phyloP scores from a whole-genome alignment of 1,139 yeast species.

The Blastobotrys ciferrii region DNA sequence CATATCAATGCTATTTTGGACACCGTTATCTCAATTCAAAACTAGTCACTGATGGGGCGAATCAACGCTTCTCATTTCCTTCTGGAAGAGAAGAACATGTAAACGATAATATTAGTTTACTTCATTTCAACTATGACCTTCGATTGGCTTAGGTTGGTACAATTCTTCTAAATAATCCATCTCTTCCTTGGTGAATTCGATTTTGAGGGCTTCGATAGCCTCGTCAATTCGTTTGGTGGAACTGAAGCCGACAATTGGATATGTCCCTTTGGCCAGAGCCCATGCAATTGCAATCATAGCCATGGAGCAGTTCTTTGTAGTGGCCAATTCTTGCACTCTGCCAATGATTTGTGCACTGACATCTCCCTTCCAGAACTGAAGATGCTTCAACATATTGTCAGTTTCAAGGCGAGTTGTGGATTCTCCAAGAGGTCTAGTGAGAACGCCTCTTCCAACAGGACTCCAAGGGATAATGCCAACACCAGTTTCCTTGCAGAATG shows the following conservation, averaged over 20 bases:
- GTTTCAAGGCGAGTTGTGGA: neutral
- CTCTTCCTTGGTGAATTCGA: slow-evolving; percentile 49
- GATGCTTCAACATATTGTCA: neutral
- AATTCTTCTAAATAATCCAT: slow-evolving; percentile 49
- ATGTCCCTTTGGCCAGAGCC: slow-evolving; percentile 49
- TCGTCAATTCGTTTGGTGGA: slow-evolving; percentile 53
- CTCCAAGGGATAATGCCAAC: slow-evolving; percentile 55
- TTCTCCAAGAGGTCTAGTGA: slow-evolving; percentile 42
- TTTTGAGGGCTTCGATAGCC: slow-evolving; percentile 45
- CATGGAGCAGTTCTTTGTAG: slow-evolving; percentile 47
- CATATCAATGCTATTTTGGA: too few relatives aligned
- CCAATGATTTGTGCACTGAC: slow-evolving; percentile 36
- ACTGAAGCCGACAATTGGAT: slow-evolving; percentile 56
- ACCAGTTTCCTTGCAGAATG: slow-evolving; percentile 48
- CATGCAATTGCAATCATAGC: slow-evolving; percentile 56
- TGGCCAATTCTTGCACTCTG: slow-evolving; percentile 54
- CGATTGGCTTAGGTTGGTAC: slow-evolving; percentile 29
- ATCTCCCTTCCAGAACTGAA: neutral
- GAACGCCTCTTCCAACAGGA: slow-evolving; percentile 49
- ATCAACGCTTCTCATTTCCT: too few relatives aligned
- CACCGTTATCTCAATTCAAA: too few relatives aligned
- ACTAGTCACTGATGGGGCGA: too few relatives aligned
- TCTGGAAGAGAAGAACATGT: too few relatives aligned
- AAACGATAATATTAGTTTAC: neutral
- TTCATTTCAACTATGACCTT: neutral